Conservation (phyloP, 2,329 filamentous ascomycete genomes). For the Alternaria rosae region DNA sequence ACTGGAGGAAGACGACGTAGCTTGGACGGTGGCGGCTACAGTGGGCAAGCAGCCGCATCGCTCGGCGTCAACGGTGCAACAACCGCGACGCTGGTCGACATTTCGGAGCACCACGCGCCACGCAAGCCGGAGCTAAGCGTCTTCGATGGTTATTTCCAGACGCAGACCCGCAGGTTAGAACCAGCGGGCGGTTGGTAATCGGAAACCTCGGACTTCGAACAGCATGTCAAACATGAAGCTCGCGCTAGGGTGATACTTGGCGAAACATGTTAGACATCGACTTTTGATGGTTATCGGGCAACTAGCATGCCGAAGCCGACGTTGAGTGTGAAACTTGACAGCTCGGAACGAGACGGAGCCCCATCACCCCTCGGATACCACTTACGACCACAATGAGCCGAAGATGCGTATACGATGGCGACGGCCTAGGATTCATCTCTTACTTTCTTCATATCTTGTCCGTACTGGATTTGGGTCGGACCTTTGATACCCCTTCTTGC, state of each 20-base stretch:
- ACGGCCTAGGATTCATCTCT: not conserved
- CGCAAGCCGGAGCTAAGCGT: slow-evolving; percentile 44
- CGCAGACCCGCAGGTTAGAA: slow-evolving; percentile 37
- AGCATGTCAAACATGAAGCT: slow-evolving; percentile 8
- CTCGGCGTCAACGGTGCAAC: slow-evolving; percentile 24
- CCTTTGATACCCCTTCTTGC: slow-evolving; percentile 41
- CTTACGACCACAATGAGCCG: not conserved
- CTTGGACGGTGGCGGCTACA: slow-evolving; percentile 45
- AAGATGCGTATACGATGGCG: not conserved
- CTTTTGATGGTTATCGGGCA: not conserved
- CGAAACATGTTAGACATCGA: slow-evolving; percentile 19
- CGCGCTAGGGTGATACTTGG: slow-evolving; percentile 17
- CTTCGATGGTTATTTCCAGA: slow-evolving; percentile 48
- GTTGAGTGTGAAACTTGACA: slow-evolving; percentile 10
- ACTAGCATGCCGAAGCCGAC: not conserved
- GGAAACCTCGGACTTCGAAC: not conserved
- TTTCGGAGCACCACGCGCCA: slow-evolving; percentile 16
- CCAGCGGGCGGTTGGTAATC: slow-evolving; percentile 31
- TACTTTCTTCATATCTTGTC: slow-evolving; percentile 7
- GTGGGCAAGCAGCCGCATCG: slow-evolving; percentile 35
- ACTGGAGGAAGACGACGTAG: slow-evolving; percentile 42
- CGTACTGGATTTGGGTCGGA: slow-evolving; percentile 28
- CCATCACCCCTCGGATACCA: not conserved
- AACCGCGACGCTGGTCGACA: slow-evolving; percentile 23
- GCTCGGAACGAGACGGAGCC: slow-evolving; percentile 1